Evolutionary conservation across 257 asterid genomes (phyloP).

Genomic region (Solanum rostratum): DNA sequence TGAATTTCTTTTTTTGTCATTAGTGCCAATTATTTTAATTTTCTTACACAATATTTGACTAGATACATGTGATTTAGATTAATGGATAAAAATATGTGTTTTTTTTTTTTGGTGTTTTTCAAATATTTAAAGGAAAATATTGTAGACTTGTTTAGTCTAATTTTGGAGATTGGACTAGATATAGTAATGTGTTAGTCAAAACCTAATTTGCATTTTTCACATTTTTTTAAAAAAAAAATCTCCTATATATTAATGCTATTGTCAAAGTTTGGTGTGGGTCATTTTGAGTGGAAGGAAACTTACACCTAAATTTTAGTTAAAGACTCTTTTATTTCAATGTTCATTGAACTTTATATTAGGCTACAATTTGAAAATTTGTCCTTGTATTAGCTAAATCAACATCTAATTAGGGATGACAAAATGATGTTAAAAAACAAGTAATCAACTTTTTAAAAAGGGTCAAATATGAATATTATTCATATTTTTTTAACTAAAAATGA

Average conservation of each 20-base stretch:
- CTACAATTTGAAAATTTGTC: neutral
- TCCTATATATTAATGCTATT: neutral
- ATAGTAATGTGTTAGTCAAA: neutral
- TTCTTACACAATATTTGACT: neutral
- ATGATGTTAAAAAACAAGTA: no score
- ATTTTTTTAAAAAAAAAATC: neutral
- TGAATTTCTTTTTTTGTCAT: neutral
- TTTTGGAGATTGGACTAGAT: neutral
- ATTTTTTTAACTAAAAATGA: no score
- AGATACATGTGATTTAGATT: neutral
- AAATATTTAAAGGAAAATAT: neutral
- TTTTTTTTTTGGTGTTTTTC: neutral
- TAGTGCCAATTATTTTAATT: neutral
- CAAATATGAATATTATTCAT: no score
- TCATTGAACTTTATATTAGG: neutral
- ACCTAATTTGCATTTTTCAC: neutral
- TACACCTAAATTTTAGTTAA: neutral
- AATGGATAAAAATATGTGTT: neutral
- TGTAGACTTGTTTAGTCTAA: neutral
- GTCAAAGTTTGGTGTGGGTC: neutral
- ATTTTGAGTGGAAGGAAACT: neutral
- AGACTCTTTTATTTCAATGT: neutral
- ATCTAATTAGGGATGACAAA: no score
- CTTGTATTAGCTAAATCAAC: neutral
- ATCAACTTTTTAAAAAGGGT: no score